Evolutionary conservation across 1,139 yeast genomes (phyloP), one percentile per base, ranked within the genome.

Genomic region (Zygoascus hellenicus): DNA sequence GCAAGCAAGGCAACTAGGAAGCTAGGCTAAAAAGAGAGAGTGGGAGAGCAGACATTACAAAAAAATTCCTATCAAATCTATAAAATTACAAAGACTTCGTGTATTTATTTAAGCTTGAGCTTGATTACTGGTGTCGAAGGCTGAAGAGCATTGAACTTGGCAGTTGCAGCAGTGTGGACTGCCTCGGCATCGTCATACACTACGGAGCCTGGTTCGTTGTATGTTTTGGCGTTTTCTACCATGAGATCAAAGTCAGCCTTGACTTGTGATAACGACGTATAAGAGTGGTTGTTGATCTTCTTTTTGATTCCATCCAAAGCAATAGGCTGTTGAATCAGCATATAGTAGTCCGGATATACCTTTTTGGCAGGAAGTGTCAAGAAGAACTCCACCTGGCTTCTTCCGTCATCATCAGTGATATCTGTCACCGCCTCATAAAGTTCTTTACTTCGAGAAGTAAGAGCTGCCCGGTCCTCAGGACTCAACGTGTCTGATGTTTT

Each of bases 151-250:
- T n/a, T 22, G 19, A 17, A 41, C 36, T 33, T 15, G 10, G 13
- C 19, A 4, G 32, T 52, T 6, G 62, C 59, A 9, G 54, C 51
- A 17, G 43, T 51, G 42, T 83, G 86, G 53, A 90, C 71, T 6
- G 66, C 67, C 32, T 67, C 67, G 0, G 97, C 95, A 67, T 89
- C 96, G 46, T 79, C 75, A 58, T 81, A 86, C 14, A 90, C 90
- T 51, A 83, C 64, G 0, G 96, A 87, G 0, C 92, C 96, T 60
- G 87, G 96, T 61, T 89, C 94, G 58, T 90, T 90, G 64, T 89
- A 90, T 29, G 79, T 77, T 52, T 82, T 76, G 0, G 97, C 97
- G 65, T 90, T 90, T 47, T 78, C 74, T 63, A 87, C 84, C 77
- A 90, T 86, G 56, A 83, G 72, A 55, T 84, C 84, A 51, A 87